Conservation (phyloP, 202 grass and related monocot species). For the Hordeum pubiflorum region DNA sequence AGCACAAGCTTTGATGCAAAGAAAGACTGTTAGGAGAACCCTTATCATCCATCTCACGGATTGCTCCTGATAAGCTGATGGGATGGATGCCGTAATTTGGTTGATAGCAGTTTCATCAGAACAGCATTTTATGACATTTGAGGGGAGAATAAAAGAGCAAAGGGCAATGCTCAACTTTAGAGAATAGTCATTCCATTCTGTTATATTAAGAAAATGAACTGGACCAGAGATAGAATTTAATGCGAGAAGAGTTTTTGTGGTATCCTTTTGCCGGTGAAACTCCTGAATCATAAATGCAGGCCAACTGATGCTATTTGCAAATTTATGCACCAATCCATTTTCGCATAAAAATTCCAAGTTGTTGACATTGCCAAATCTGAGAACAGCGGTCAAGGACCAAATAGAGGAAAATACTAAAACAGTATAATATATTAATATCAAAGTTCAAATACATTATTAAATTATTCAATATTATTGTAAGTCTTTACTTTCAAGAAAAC, state of each 20-base stretch:
- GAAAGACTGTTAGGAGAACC: conserved; percentile 85
- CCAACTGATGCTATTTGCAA: conserved; percentile 92
- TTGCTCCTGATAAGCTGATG: conserved; percentile 89
- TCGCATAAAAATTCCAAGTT: conserved; percentile 96
- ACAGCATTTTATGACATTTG: conserved; percentile 53
- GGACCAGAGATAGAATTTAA: conserved; percentile 40
- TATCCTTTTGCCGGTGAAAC: conserved; percentile 50
- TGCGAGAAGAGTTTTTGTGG: conserved; percentile 7
- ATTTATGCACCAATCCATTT: conserved; percentile 87
- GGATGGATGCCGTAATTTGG: conserved; percentile 57
- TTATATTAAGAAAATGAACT: conserved; percentile 47
- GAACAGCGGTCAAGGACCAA: conserved; percentile 51
- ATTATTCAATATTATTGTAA: conserved; percentile 18
- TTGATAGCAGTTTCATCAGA: conserved; percentile 39
- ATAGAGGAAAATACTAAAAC: conserved; percentile 1
- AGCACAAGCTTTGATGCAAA: conserved; percentile 79
- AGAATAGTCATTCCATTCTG: conserved; percentile 80
- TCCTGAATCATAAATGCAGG: conserved; percentile 89
- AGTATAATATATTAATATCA: not conserved
- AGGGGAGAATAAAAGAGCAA: conserved; percentile 85
- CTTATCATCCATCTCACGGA: conserved; percentile 85
- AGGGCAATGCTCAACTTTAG: conserved; percentile 70
- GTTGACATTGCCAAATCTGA: conserved; percentile 82
- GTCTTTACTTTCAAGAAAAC: not conserved
- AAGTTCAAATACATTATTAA: conserved; percentile 5